phyloP scores from a whole-genome alignment of 2,329 filamentous ascomycete genomes.

The Arthrobotrys sinensis region DNA sequence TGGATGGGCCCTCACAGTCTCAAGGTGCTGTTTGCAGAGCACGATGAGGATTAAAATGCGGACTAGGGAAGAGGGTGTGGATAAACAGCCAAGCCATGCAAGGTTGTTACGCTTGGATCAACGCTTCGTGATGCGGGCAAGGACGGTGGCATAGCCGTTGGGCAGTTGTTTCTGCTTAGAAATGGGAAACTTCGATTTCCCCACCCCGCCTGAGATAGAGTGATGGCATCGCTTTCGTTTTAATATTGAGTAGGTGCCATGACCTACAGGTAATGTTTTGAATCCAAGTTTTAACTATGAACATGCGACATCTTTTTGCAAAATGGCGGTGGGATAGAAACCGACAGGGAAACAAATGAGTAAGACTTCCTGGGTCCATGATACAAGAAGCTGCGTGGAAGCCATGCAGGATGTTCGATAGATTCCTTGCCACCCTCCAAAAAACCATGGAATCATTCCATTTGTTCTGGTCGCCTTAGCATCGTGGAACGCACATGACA shows the following conservation, averaged over 20 bases:
- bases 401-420: conserved; percentile 56
- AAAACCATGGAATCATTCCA: conserved; percentile 48
- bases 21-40: conserved; percentile 51
- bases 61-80: conserved; percentile 58
- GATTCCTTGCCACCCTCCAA: conserved; percentile 59
- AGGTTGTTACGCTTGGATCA: conserved; percentile 60
- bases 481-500: conserved; percentile 59
- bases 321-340: conserved; percentile 22
- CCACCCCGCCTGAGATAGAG: conserved; percentile 54
- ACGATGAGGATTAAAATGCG: conserved; percentile 37
- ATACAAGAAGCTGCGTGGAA: conserved; percentile 60
- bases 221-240: conserved; percentile 28
- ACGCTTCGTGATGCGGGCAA: conserved; percentile 52
- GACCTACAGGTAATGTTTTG: conserved; percentile 27
- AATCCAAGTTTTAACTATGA: conserved; percentile 28
- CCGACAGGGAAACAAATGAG: conserved; percentile 27
- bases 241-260: conserved; percentile 19
- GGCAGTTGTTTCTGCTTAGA: conserved; percentile 45
- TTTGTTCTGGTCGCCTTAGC: conserved; percentile 48
- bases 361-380: conserved; percentile 45
- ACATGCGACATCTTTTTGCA: conserved; percentile 40
- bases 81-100: conserved; percentile 60
- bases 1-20: conserved; percentile 5
- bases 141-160: conserved; percentile 28
- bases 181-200: conserved; percentile 41